These are phyloP conservation scores for Scheffersomyces parashehatae DNA, from an alignment of 1,139 yeast species.

Conservation along the genomic window DNA sequence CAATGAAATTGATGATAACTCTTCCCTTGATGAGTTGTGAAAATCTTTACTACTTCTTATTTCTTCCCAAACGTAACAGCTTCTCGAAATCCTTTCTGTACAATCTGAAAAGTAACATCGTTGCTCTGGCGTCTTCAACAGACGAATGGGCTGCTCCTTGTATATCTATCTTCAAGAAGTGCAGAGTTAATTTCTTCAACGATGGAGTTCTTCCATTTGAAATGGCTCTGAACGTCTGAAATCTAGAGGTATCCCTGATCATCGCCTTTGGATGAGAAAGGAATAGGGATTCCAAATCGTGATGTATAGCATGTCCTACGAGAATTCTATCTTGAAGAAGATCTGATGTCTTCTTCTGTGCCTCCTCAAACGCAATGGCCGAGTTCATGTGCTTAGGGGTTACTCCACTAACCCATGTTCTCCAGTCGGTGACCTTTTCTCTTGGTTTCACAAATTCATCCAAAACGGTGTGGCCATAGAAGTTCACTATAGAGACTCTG, in stretches of 20 bases:
- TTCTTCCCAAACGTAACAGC: too few relatives aligned
- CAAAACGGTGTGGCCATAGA: slow-evolving; percentile 66
- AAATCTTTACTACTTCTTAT: too few relatives aligned
- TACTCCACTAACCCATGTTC: slow-evolving; percentile 94
- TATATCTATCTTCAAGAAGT: slow-evolving; percentile 58
- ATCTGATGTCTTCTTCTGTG: slow-evolving; percentile 57
- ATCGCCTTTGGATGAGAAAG: slow-evolving; percentile 64
- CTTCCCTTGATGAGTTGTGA: too few relatives aligned
- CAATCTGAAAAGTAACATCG: slow-evolving; percentile 74
- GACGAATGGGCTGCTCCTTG: slow-evolving; percentile 83
- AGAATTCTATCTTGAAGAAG: slow-evolving; percentile 54
- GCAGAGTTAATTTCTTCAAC: slow-evolving; percentile 62
- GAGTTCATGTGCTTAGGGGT: slow-evolving; percentile 64
- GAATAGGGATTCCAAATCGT: slow-evolving; percentile 70
- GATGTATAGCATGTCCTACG: slow-evolving; percentile 84
- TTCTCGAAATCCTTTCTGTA: slow-evolving; percentile 62
- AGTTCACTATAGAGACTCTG: slow-evolving; percentile 84
- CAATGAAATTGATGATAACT: too few relatives aligned
- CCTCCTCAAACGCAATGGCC: slow-evolving; percentile 67
- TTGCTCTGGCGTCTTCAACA: slow-evolving; percentile 86
- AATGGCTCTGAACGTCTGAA: slow-evolving; percentile 55
- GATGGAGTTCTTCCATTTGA: slow-evolving; percentile 72
- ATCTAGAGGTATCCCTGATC: slow-evolving; percentile 76
- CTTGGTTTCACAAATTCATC: slow-evolving; percentile 77
- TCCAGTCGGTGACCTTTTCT: slow-evolving; percentile 82